Evolutionary conservation across 176 grass and related monocot species (phyloP).

Genomic region (Eremochloa ophiuroides): DNA sequence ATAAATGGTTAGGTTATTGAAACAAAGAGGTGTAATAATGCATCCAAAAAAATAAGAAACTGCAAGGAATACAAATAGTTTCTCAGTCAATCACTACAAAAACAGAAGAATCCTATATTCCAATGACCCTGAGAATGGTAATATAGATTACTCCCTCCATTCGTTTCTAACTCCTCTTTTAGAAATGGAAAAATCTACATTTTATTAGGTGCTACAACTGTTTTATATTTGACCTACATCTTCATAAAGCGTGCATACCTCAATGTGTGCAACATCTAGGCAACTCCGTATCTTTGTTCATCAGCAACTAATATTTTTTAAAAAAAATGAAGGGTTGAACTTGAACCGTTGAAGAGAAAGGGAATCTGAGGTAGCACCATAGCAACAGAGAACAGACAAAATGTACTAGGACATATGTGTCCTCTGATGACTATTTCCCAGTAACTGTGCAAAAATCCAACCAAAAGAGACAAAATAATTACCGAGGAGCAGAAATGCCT

Average conservation of each 20-base stretch:
- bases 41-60: neutral
- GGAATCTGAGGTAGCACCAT: neutral
- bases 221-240: neutral
- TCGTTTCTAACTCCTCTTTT: neutral
- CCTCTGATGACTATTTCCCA: neutral
- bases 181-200: neutral
- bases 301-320: neutral
- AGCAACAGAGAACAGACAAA: no score
- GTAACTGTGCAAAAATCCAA: neutral
- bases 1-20: constrained; percentile 27
- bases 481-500: constrained; percentile 90
- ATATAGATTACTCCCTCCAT: neutral
- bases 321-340: neutral
- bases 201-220: neutral
- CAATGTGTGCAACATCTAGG: neutral
- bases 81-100: neutral
- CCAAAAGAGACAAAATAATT: neutral
- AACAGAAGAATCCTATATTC: neutral
- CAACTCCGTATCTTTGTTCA: neutral
- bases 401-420: neutral
- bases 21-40: neutral
- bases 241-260: neutral
- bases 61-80: neutral
- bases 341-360: neutral
- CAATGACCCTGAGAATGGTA: neutral